Conservation (phyloP, 345 rosid species). For the Trapa incisa region DNA sequence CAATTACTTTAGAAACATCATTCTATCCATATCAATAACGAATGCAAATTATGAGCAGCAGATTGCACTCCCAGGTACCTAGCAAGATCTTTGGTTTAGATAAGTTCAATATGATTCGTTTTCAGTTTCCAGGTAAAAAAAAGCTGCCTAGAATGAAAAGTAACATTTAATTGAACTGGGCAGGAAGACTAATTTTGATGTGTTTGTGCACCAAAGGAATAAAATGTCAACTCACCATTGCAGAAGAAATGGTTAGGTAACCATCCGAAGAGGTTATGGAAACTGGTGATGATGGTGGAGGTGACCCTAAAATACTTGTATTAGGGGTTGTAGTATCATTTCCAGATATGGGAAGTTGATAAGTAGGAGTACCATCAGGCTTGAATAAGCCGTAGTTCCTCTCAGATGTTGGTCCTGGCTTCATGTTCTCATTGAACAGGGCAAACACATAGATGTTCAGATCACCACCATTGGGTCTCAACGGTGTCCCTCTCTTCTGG, state of each 20-base stretch:
- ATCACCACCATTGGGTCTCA: conserved; percentile 47
- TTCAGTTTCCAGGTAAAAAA: neutral
- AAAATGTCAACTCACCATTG: conserved; percentile 3
- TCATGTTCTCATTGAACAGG: conserved; percentile 86
- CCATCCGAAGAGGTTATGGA: conserved; percentile 4
- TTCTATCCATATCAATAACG: neutral
- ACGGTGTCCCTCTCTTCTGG: conserved; percentile 65
- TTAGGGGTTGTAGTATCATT: neutral
- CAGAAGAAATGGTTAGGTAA: conserved; percentile 12
- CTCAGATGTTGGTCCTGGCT: conserved; percentile 91
- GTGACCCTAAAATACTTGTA: neutral
- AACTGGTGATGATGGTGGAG: conserved; percentile 2
- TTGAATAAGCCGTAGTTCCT: conserved; percentile 87
- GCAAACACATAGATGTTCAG: conserved; percentile 65
- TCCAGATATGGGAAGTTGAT: conserved; percentile 28
- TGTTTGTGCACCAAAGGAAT: neutral
- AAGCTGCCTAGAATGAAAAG: neutral
- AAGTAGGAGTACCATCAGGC: conserved; percentile 75
- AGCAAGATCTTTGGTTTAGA: neutral
- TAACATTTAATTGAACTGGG: neutral
- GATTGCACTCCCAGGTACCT: neutral
- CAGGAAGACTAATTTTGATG: neutral
- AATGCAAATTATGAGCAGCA: neutral
- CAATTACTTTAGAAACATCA: too few species aligned
- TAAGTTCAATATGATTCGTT: neutral